Percentiles rank a stretch among this genome's conserved stretches.
phyloP scores from a whole-genome alignment of 805 yeast genomes.

The Saccharomycopsis sp. region DNA sequence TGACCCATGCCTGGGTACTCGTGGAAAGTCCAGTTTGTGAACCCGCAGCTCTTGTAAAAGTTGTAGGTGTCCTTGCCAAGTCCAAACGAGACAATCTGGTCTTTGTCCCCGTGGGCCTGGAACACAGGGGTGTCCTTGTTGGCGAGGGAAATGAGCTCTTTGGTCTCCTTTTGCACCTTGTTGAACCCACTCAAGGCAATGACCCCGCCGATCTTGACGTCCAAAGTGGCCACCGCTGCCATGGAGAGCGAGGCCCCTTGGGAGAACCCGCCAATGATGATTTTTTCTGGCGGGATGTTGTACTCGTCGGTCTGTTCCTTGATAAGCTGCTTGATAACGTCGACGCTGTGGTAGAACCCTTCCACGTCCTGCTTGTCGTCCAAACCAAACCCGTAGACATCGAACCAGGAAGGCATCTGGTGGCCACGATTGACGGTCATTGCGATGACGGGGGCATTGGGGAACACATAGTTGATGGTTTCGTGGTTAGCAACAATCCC shows the following conservation, averaged over 20 bases:
- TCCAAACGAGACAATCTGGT: too few species aligned
- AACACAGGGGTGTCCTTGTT: slow-evolving; percentile 4
- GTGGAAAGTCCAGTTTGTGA: too few species aligned
- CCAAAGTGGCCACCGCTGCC: slow-evolving; percentile 27
- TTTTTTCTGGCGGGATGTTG: slow-evolving; percentile 52
- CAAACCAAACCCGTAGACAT: slow-evolving; percentile 49
- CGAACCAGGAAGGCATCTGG: slow-evolving; percentile 82
- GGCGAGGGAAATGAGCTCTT: slow-evolving; percentile 4
- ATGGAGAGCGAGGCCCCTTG: slow-evolving; percentile 85
- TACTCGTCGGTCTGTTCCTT: slow-evolving; percentile 40
- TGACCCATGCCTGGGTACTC: too few species aligned
- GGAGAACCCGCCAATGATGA: slow-evolving; percentile 90
- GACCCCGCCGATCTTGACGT: slow-evolving; percentile 62
- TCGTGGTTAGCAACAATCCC: slow-evolving; percentile 32
- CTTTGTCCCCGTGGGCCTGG: slow-evolving; percentile 1
- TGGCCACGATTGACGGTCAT: slow-evolving; percentile 60
- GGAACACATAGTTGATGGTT: slow-evolving; percentile 71
- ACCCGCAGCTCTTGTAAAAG: too few species aligned
- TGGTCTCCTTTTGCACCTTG: slow-evolving; percentile 28
- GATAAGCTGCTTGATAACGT: slow-evolving; percentile 37
- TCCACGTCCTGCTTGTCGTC: slow-evolving; percentile 28
- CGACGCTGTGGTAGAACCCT: slow-evolving; percentile 46
- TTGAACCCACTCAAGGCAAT: slow-evolving; percentile 72
- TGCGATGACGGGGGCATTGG: slow-evolving; percentile 75
- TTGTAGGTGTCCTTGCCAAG: too few species aligned